Percentiles rank a stretch among this genome's conserved stretches.
phyloP scores from a whole-genome alignment of 2,329 filamentous ascomycete species.

The Lachnellula occidentalis region DNA sequence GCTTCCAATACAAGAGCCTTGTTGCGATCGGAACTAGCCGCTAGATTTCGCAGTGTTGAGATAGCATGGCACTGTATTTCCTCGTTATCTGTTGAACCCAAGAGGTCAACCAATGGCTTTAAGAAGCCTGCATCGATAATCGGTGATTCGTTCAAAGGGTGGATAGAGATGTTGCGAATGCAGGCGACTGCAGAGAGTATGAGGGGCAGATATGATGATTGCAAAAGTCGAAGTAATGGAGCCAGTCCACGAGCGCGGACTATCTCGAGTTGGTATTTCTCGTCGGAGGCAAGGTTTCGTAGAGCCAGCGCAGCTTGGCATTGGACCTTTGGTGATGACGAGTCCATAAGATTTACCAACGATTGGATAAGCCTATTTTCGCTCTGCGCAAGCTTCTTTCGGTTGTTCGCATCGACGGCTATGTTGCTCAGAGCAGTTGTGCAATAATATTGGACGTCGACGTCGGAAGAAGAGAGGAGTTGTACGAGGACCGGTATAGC shows the following conservation, averaged over 20 bases:
- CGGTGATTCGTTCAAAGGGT: slow-evolving; percentile 93
- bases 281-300: slow-evolving; percentile 91
- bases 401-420: slow-evolving; percentile 85
- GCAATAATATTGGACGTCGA: slow-evolving; percentile 99
- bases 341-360: slow-evolving; percentile 94
- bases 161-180: slow-evolving; percentile 98
- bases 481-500: slow-evolving; percentile 98
- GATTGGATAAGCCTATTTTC: slow-evolving; percentile 91
- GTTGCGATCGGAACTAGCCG: slow-evolving; percentile 94
- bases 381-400: slow-evolving; percentile 83
- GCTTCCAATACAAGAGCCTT: slow-evolving; percentile 97
- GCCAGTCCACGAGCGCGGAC: slow-evolving; percentile 81
- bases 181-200: slow-evolving; percentile 96
- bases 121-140: slow-evolving; percentile 98
- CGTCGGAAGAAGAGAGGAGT: slow-evolving; percentile 84
- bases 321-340: slow-evolving; percentile 93
- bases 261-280: slow-evolving; percentile 98
- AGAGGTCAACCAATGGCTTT: slow-evolving; percentile 84
- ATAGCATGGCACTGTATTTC: slow-evolving; percentile 99
- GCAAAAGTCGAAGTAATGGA: slow-evolving; percentile 80
- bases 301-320: slow-evolving; percentile 94
- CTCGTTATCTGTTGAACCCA: slow-evolving; percentile 94
- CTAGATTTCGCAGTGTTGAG: slow-evolving; percentile 89
- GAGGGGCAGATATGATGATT: slow-evolving; percentile 91
- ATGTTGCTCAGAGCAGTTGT: slow-evolving; percentile 98